phyloP scores from a whole-genome alignment of 2,329 filamentous ascomycete species.

The Calonectria hongkongensis region DNA sequence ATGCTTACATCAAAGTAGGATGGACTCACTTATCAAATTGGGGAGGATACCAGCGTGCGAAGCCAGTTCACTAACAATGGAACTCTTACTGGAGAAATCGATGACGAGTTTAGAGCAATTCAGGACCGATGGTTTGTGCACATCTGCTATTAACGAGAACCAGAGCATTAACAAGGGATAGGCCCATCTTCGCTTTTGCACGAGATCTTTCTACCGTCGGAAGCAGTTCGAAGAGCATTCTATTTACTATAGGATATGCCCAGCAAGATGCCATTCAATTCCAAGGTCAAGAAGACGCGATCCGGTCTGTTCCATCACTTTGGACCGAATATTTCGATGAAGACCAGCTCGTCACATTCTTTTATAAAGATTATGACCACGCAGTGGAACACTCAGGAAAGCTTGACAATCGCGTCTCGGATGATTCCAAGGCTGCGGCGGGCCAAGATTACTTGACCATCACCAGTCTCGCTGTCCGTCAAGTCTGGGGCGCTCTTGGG shows the following conservation, averaged over 20 bases:
- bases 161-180: background rate
- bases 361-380: constrained; percentile 83
- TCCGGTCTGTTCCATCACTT: constrained; percentile 78
- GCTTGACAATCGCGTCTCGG: constrained; percentile 82
- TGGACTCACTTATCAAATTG: constrained; percentile 80
- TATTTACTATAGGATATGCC: constrained; percentile 86
- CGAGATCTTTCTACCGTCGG: constrained; percentile 73
- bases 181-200: constrained; percentile 86
- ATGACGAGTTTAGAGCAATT: constrained; percentile 73
- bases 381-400: constrained; percentile 74
- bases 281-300: constrained; percentile 78
- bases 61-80: constrained; percentile 79
- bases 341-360: constrained; percentile 80
- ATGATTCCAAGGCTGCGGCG: constrained; percentile 79
- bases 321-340: constrained; percentile 84
- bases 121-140: constrained; percentile 63
- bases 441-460: constrained; percentile 85
- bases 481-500: constrained; percentile 85
- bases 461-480: constrained; percentile 84
- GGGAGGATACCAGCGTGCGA: constrained; percentile 78
- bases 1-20: constrained; percentile 38
- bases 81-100: constrained; percentile 77
- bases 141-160: background rate
- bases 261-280: constrained; percentile 87
- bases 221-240: constrained; percentile 62